These are phyloP conservation scores for Rhizophagus clarus DNA, from an alignment of 192 early-diverging fungal genomes.

Conservation along the genomic window DNA sequence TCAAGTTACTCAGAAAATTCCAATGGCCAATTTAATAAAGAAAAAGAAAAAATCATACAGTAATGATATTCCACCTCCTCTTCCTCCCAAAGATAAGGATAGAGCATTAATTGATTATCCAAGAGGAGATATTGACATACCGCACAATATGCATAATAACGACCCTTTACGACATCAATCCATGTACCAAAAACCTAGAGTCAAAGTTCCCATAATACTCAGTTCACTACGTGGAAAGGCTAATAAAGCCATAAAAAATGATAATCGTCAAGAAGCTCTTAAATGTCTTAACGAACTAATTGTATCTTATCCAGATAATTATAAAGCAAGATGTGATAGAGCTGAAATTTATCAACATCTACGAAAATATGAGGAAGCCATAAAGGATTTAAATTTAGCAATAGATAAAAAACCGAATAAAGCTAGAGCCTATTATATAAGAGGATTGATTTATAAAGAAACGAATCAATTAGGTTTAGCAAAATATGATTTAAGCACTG, in stretches of 20 bases:
- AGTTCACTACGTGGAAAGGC: not conserved
- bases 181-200: too few relatives aligned
- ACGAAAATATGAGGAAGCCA: not conserved
- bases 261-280: not conserved
- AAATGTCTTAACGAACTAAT: not conserved
- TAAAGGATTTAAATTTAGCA: not conserved
- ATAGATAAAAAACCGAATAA: not conserved
- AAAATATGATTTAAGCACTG: not conserved
- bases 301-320: not conserved
- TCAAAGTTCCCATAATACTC: not conserved
- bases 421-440: not conserved
- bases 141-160: too few relatives aligned
- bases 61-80: too few relatives aligned
- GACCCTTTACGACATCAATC: too few relatives aligned
- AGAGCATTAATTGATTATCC: too few relatives aligned
- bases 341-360: not conserved
- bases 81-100: too few relatives aligned
- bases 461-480: not conserved
- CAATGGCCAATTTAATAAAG: too few relatives aligned
- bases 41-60: too few relatives aligned
- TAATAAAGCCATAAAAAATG: not conserved
- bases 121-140: too few relatives aligned
- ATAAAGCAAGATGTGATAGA: not conserved
- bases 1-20: too few relatives aligned
- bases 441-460: not conserved